Conservation (phyloP, 805 yeast species). For the Cyberlindnera petersonii region DNA sequence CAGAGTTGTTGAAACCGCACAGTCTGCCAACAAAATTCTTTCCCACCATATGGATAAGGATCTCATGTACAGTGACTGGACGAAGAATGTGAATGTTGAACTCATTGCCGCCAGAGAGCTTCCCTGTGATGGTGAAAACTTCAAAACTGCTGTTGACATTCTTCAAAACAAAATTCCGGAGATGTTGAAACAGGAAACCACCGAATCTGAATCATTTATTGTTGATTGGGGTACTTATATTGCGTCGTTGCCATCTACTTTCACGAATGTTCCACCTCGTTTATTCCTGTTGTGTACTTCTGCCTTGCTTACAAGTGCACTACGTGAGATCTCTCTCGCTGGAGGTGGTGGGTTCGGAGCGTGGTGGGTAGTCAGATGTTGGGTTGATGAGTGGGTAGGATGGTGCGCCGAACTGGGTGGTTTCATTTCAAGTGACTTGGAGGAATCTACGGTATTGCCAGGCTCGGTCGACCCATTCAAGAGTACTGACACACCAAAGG, state of each 20-base stretch:
- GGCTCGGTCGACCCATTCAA: conserved; percentile 3
- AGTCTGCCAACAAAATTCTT: conserved; percentile 45
- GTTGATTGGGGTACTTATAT: conserved; percentile 33
- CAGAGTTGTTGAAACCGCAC: conserved; percentile 50
- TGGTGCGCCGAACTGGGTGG: conserved; percentile 67
- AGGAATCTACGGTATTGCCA: conserved; percentile 6
- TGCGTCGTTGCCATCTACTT: conserved; percentile 41
- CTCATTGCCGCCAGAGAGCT: conserved; percentile 46
- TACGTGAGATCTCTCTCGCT: conserved; percentile 56
- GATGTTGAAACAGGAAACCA: conserved; percentile 25
- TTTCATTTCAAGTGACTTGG: conserved; percentile 29
- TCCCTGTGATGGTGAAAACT: conserved; percentile 41
- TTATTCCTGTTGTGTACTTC: conserved; percentile 50
- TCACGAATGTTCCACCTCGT: conserved; percentile 50
- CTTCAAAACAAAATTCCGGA: conserved; percentile 34
- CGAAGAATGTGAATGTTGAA: conserved; percentile 41
- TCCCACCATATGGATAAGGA: conserved; percentile 39
- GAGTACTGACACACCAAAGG: background rate
- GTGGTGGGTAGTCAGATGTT: conserved; percentile 75
- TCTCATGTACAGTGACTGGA: conserved; percentile 59
- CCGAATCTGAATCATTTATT: conserved; percentile 17
- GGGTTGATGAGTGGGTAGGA: conserved; percentile 70
- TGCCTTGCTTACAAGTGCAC: conserved; percentile 51
- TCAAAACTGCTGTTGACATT: conserved; percentile 31
- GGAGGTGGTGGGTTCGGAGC: conserved; percentile 60